Evolutionary conservation across 2,329 filamentous ascomycete genomes (phyloP).

Genomic region (Calonectria montana): DNA sequence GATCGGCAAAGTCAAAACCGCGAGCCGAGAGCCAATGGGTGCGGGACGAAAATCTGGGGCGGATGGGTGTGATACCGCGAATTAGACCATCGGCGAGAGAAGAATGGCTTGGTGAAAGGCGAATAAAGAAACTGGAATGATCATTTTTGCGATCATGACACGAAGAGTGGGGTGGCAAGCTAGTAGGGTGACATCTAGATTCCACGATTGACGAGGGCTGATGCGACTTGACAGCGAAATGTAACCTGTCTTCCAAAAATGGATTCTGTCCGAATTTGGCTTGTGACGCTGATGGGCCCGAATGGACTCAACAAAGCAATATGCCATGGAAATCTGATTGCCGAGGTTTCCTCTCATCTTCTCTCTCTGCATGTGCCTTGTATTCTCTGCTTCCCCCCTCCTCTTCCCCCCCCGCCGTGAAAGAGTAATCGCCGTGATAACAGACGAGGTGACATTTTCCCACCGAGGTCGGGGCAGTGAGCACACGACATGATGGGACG

Average conservation of each 20-base stretch:
- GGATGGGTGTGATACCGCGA: slow-evolving; percentile 7
- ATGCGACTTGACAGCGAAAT: slow-evolving; percentile 6
- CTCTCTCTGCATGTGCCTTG: slow-evolving; percentile 12
- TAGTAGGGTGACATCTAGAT: slow-evolving; percentile 9
- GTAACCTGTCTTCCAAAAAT: slow-evolving; percentile 20
- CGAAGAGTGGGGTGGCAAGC: background rate
- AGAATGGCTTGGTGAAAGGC: background rate
- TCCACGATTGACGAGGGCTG: slow-evolving; percentile 16
- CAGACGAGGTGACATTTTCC: background rate
- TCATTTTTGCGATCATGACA: slow-evolving; percentile 1
- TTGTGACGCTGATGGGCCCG: slow-evolving; percentile 6
- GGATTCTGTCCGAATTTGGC: slow-evolving; percentile 3
- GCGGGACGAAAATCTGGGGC: background rate
- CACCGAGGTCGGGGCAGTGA: slow-evolving; percentile 29
- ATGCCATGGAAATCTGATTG: background rate
- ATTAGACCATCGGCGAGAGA: background rate
- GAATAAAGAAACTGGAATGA: background rate
- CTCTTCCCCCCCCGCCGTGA: background rate
- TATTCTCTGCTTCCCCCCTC: too few relatives aligned
- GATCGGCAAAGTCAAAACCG: slow-evolving; percentile 31
- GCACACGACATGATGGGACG: background rate
- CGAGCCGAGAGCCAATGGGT: slow-evolving; percentile 28
- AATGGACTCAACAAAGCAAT: slow-evolving; percentile 13
- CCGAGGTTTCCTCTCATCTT: background rate
- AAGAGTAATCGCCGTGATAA: background rate